phyloP scores from a whole-genome alignment of 345 rosid species.

The Arabidopsis thaliana region DNA sequence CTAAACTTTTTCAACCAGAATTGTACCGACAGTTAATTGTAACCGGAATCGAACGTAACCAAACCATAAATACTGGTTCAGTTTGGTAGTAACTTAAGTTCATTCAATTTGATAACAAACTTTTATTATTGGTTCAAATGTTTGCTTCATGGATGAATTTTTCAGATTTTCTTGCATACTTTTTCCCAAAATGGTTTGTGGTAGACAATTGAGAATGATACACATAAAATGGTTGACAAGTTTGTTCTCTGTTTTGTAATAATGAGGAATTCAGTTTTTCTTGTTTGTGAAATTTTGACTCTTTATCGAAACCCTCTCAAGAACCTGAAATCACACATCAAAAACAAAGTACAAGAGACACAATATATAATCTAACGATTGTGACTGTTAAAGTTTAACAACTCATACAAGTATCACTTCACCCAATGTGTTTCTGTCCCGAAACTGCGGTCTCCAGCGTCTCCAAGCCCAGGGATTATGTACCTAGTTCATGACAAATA shows the following conservation, averaged over 20 bases:
- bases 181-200: neutral
- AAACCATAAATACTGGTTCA: neutral
- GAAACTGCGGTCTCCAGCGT: conserved; percentile 94
- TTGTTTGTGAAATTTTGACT: neutral
- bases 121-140: too few species aligned
- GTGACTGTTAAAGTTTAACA: neutral
- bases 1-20: neutral
- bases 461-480: conserved; percentile 98
- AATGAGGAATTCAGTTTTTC: neutral
- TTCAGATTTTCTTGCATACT: neutral
- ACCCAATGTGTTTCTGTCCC: conserved; percentile 54
- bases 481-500: conserved; percentile 50
- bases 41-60: neutral
- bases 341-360: conserved; percentile 2
- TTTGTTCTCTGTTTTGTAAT: conserved; percentile 6
- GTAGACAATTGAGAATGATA: conserved; percentile 12
- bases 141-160: neutral
- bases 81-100: neutral
- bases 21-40: neutral
- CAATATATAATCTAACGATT: neutral
- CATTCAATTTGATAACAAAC: neutral
- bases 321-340: conserved; percentile 10
- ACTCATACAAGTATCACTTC: conserved; percentile 22
- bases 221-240: conserved; percentile 21
- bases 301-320: neutral